A percentile compares a stretch with the other conserved stretches of the same genome.
These are phyloP conservation scores for Trametes cubensis DNA, from an alignment of 768 basidiomycete species.

Conservation along the genomic window DNA sequence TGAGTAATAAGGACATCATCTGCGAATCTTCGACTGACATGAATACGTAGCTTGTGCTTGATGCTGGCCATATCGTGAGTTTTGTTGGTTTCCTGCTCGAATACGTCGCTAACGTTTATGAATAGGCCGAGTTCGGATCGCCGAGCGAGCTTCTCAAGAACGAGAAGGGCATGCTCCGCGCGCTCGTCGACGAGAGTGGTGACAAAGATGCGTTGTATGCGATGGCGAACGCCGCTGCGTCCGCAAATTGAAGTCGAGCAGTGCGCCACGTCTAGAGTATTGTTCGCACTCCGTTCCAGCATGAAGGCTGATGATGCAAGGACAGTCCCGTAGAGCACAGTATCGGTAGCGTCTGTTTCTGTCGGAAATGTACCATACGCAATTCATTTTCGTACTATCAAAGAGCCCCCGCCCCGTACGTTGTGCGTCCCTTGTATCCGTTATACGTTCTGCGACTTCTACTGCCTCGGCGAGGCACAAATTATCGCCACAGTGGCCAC, in stretches of 20 bases:
- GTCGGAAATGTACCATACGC: conserved; percentile 8
- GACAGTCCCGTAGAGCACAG: background rate
- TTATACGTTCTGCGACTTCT: too few species aligned
- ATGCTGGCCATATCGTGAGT: conserved; percentile 45
- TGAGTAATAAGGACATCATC: conserved; percentile 27
- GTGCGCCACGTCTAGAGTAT: background rate
- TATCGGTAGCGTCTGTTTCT: background rate
- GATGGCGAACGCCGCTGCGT: conserved; percentile 36
- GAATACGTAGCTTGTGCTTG: conserved; percentile 43
- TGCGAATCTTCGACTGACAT: background rate
- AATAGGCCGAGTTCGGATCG: conserved; percentile 52
- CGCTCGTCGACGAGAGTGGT: conserved; percentile 59
- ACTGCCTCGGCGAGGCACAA: too few species aligned
- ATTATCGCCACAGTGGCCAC: too few species aligned
- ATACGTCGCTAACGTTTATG: background rate
- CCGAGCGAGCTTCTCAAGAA: conserved; percentile 55
- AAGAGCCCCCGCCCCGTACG: too few species aligned
- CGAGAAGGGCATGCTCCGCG: conserved; percentile 51
- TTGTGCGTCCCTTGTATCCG: too few species aligned
- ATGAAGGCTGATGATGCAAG: background rate
- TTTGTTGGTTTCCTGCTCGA: background rate
- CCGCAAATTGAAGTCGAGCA: background rate
- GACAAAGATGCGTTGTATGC: conserved; percentile 52
- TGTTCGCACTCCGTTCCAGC: background rate
- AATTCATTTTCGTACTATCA: background rate